Evolutionary conservation across 257 asterid genomes (phyloP).

Genomic region (Ballota nigra): DNA sequence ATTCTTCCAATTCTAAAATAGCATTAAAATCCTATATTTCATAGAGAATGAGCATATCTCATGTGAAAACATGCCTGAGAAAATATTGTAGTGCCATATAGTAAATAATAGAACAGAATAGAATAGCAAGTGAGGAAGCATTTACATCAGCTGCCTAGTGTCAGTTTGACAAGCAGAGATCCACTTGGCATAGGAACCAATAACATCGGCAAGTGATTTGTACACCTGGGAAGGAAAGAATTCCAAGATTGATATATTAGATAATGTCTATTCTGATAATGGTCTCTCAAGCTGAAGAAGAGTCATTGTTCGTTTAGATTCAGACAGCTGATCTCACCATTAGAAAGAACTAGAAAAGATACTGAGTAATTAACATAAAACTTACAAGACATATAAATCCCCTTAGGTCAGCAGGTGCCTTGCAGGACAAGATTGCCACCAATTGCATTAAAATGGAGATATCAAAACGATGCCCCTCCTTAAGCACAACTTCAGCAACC

Average conservation of each 20-base stretch:
- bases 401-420: slow-evolving; percentile 47
- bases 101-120: no score
- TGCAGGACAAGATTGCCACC: slow-evolving; percentile 64
- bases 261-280: slow-evolving; percentile 6
- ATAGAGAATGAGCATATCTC: slow-evolving; percentile 3
- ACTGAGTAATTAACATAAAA: slow-evolving; percentile 22
- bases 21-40: slow-evolving; percentile 20
- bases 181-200: slow-evolving; percentile 83
- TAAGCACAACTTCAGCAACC: slow-evolving; percentile 79
- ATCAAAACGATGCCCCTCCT: slow-evolving; percentile 62
- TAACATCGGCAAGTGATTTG: slow-evolving; percentile 76
- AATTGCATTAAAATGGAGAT: slow-evolving; percentile 53
- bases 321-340: slow-evolving; percentile 14
- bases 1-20: slow-evolving; percentile 16
- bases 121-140: slow-evolving; percentile 35
- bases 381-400: slow-evolving; percentile 81
- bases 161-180: slow-evolving; percentile 54
- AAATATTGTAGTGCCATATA: slow-evolving; percentile 17
- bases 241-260: slow-evolving; percentile 14
- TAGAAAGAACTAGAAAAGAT: slow-evolving; percentile 18
- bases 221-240: slow-evolving; percentile 52
- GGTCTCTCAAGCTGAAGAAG: slow-evolving; percentile 22
- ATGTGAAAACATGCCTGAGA: slow-evolving; percentile 24
- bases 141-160: slow-evolving; percentile 67
- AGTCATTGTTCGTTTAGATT: slow-evolving; percentile 17